Evolutionary conservation across 345 rosid species (phyloP).

Genomic region (Reutealis trisperma): DNA sequence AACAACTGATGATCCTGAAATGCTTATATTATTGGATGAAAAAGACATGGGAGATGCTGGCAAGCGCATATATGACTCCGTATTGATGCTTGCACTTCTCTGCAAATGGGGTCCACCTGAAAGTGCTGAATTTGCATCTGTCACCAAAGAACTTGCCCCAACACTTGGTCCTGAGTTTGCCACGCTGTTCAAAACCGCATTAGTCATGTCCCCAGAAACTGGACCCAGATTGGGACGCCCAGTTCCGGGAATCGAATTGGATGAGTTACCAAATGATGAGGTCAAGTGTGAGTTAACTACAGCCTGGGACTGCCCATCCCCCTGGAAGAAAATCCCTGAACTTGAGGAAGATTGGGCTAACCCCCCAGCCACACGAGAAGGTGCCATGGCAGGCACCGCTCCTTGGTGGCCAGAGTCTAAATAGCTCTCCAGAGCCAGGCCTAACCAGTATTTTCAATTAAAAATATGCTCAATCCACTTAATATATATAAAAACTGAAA

Average conservation of each 20-base stretch:
- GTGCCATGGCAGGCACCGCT: constrained; percentile 63
- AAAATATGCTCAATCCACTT: constrained; percentile 32
- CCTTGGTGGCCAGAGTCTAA: constrained; percentile 60
- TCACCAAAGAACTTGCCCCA: constrained; percentile 91
- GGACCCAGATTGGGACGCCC: constrained; percentile 64
- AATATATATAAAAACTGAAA: constrained; percentile 28
- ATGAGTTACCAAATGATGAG: constrained; percentile 76
- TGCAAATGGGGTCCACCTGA: constrained; percentile 89
- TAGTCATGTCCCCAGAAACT: constrained; percentile 84
- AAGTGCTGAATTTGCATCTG: constrained; percentile 93
- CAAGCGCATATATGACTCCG: constrained; percentile 89
- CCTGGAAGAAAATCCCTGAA: constrained; percentile 95
- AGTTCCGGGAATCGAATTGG: constrained; percentile 75
- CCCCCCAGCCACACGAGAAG: constrained; percentile 78
- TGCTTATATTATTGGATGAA: constrained; percentile 84
- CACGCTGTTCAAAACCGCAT: constrained; percentile 72
- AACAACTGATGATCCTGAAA: constrained; percentile 81
- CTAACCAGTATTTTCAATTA: constrained; percentile 35
- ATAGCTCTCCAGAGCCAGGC: constrained; percentile 77
- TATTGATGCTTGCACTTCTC: constrained; percentile 94
- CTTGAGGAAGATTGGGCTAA: constrained; percentile 86
- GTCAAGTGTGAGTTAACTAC: constrained; percentile 83
- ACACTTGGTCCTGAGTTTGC: constrained; percentile 90
- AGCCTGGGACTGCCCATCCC: constrained; percentile 90
- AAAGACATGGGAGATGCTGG: constrained; percentile 96